Conservation (phyloP, 148 eudicot species). For the Bassia scoparia region DNA sequence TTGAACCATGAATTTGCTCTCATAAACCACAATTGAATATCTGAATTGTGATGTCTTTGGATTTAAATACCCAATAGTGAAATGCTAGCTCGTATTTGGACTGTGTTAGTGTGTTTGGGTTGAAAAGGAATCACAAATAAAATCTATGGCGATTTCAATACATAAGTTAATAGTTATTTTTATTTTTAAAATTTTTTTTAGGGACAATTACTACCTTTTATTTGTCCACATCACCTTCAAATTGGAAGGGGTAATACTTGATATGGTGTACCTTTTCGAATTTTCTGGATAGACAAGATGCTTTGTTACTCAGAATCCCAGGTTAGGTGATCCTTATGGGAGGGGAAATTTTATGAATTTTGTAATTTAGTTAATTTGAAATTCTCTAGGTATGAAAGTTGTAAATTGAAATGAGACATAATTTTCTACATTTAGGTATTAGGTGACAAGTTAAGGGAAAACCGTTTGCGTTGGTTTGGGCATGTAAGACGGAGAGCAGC, state of each 20-base stretch:
- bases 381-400: background rate
- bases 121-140: no score
- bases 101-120: background rate
- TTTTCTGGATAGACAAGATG: no score
- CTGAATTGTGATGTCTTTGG: background rate
- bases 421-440: no score
- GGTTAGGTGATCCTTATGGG: background rate
- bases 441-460: no score
- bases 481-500: no score
- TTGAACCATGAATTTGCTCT: no score
- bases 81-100: background rate
- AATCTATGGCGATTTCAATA: no score
- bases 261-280: background rate
- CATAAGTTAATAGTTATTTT: no score
- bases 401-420: no score
- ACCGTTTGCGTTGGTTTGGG: no score
- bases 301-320: no score
- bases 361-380: background rate
- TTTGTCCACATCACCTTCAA: background rate
- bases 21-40: background rate
- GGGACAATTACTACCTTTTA: background rate
- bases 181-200: no score
- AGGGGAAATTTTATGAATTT: background rate
- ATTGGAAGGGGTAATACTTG: background rate
- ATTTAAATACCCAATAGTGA: background rate